phyloP scores from a whole-genome alignment of 768 basidiomycete genomes.

The Clitopilus hobsonii region DNA sequence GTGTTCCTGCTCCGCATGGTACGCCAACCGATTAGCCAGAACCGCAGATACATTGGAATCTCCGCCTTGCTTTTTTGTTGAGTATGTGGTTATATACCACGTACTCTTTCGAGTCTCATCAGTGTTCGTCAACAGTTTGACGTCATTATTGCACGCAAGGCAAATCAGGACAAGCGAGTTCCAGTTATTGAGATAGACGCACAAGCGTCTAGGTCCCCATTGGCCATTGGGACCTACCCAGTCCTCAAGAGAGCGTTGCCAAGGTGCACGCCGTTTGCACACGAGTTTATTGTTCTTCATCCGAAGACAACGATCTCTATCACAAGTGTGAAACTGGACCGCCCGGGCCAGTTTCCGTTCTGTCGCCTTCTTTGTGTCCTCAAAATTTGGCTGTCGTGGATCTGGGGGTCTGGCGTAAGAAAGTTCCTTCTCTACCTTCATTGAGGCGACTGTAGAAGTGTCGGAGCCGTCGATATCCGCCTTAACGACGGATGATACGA shows the following conservation, averaged over 20 bases:
- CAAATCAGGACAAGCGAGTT: slow-evolving; percentile 18
- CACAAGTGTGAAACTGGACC: not conserved
- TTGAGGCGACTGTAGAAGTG: no score
- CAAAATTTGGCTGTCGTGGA: no score
- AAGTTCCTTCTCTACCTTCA: no score
- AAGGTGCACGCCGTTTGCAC: slow-evolving; percentile 32
- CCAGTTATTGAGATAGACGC: slow-evolving; percentile 22
- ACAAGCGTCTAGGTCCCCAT: slow-evolving; percentile 20
- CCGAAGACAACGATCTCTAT: slow-evolving; percentile 13
- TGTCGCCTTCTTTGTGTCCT: no score
- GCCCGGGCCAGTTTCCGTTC: not conserved
- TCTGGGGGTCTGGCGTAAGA: no score
- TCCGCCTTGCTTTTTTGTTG: slow-evolving; percentile 25
- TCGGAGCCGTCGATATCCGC: no score
- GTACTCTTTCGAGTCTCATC: slow-evolving; percentile 23
- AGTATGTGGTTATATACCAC: slow-evolving; percentile 30
- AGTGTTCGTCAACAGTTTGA: slow-evolving; percentile 32
- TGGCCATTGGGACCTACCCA: slow-evolving; percentile 16
- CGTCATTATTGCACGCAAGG: slow-evolving; percentile 33
- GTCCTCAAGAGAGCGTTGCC: slow-evolving; percentile 9
- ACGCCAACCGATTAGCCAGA: slow-evolving; percentile 23
- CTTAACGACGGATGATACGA: no score
- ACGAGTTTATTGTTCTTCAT: slow-evolving; percentile 13
- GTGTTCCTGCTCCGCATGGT: no score
- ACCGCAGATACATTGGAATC: slow-evolving; percentile 30